Percentiles rank a stretch among this genome's conserved stretches.
Conservation (phyloP, 352 stramenopile species). For the Phytophthora pinifolia region DNA sequence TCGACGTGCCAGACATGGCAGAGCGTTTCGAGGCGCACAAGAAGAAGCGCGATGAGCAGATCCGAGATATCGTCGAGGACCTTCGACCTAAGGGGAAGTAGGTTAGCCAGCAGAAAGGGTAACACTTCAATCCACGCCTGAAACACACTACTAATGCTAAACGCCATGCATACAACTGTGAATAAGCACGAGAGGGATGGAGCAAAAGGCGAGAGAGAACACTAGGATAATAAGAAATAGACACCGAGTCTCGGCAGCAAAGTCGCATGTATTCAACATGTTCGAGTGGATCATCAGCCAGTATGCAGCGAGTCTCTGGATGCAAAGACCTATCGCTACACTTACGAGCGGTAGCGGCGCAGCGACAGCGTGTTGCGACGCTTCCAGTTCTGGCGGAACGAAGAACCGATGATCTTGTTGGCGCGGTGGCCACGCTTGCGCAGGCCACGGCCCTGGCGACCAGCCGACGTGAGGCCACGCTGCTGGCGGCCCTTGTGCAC, state of each 20-base stretch:
- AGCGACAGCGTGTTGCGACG: constrained; percentile 98
- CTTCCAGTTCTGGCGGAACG: constrained; percentile 97
- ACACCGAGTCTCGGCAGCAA: constrained; percentile 35
- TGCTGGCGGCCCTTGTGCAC: constrained; percentile 99
- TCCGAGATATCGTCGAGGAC: constrained; percentile 73
- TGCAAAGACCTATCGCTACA: constrained; percentile 31
- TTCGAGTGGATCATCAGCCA: constrained; percentile 25
- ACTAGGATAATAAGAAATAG: constrained; percentile 7
- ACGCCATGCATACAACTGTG: no score
- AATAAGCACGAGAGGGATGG: background rate
- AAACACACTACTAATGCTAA: no score
- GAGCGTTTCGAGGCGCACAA: constrained; percentile 75
- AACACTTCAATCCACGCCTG: no score
- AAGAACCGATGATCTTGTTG: constrained; percentile 99
- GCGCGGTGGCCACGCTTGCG: constrained; percentile 98
- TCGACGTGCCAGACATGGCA: constrained; percentile 62
- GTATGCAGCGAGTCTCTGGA: constrained; percentile 28
- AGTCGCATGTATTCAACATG: constrained; percentile 45
- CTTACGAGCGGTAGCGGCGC: constrained; percentile 96
- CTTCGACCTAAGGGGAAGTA: constrained; percentile 72
- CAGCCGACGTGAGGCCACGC: constrained; percentile 98
- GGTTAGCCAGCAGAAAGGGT: background rate
- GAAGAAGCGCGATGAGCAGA: constrained; percentile 67
- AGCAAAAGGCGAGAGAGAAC: constrained; percentile 1
- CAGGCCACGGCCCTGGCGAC: constrained; percentile 96